phyloP scores from a whole-genome alignment of 495 filamentous ascomycete species.

The Letharia columbiana region DNA sequence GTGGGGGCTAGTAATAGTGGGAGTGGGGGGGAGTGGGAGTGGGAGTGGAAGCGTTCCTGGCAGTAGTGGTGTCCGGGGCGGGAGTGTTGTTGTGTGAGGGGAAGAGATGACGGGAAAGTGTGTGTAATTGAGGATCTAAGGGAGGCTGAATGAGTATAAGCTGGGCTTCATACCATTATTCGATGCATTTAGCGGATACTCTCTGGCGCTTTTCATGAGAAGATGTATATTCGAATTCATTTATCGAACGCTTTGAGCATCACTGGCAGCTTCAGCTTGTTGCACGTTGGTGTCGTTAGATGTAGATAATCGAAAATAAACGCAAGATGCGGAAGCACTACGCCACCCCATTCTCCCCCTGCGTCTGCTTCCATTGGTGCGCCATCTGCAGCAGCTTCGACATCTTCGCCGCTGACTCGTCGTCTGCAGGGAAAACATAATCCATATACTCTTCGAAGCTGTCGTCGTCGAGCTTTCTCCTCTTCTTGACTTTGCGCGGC shows the following conservation, averaged over 20 bases:
- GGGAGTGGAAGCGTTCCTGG: background rate
- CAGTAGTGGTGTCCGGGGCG: background rate
- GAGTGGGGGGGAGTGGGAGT: background rate
- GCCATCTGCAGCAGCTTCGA: conserved; percentile 77
- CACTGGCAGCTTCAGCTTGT: background rate
- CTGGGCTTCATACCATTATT: background rate
- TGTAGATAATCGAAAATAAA: too few relatives aligned
- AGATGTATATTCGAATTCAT: background rate
- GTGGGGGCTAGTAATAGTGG: background rate
- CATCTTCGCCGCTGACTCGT: conserved; percentile 75
- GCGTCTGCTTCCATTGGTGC: conserved; percentile 76
- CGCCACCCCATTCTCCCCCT: conserved; percentile 25
- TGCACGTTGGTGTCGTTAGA: background rate
- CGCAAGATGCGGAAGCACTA: conserved; percentile 1
- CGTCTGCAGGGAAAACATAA: conserved; percentile 95
- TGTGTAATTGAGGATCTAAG: background rate
- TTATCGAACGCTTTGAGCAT: background rate
- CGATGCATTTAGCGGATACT: background rate
- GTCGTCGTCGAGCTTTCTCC: conserved; percentile 88
- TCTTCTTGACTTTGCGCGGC: conserved; percentile 89
- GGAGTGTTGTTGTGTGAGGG: background rate
- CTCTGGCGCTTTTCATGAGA: background rate
- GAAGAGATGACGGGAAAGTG: background rate
- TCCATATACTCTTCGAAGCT: conserved; percentile 96
- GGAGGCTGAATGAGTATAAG: background rate